Conservation (phyloP, 225 moss, liverwort and hornwort species). For the Straminergon stramineum region DNA sequence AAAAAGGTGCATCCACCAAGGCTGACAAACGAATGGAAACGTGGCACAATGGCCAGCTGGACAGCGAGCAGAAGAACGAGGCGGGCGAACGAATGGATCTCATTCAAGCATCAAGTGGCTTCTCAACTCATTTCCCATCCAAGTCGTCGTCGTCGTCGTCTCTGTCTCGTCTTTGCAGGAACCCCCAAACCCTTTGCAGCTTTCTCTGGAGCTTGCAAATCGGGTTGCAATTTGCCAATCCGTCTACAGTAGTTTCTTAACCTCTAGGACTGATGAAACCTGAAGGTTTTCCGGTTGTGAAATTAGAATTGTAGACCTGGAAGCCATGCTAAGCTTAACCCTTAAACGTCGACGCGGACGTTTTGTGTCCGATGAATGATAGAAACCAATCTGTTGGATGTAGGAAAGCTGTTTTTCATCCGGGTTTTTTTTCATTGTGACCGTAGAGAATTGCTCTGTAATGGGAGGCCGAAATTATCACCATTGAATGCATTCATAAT, state of each 20-base stretch:
- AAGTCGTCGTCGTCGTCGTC: not conserved
- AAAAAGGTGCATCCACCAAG: not conserved
- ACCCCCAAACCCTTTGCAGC: not conserved
- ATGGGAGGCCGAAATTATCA: too few species aligned
- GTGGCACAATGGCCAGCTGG: not conserved
- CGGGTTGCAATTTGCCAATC: not conserved
- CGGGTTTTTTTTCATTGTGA: too few species aligned
- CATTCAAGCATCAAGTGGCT: not conserved
- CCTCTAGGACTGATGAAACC: not conserved
- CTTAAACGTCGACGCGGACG: too few species aligned
- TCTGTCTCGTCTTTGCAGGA: not conserved
- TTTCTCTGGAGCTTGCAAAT: not conserved
- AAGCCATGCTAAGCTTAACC: not conserved
- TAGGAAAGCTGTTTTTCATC: too few species aligned
- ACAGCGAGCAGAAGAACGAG: not conserved
- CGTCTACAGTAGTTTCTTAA: too few species aligned
- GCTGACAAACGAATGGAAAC: not conserved
- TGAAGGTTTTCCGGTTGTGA: not conserved
- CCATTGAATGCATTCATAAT: too few species aligned
- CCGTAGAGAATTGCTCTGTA: too few species aligned
- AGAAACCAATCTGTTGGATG: too few species aligned
- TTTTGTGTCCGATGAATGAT: too few species aligned
- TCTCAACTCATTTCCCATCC: not conserved
- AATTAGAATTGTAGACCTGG: not conserved
- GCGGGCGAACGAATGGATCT: not conserved